Evolutionary conservation across 306 rosid species (phyloP).

Genomic region (Lathyrus sativus): DNA sequence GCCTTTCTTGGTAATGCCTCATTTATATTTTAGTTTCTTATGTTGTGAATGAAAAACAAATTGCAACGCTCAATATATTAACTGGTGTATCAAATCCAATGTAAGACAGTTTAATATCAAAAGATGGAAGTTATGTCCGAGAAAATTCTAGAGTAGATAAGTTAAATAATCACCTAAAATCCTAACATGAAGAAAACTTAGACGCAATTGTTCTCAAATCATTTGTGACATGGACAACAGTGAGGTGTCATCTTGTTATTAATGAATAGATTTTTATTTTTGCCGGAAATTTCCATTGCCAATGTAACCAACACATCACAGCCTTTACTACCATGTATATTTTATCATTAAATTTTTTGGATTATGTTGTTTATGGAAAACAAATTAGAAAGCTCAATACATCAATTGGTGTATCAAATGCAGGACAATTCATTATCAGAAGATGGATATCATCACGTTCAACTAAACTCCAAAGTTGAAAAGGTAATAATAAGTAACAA

Average conservation of each 20-base stretch:
- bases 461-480: slow-evolving; percentile 39
- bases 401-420: slow-evolving; percentile 24
- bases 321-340: no score
- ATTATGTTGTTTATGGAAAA: not conserved
- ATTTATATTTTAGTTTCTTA: slow-evolving; percentile 11
- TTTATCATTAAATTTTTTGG: slow-evolving; percentile 2
- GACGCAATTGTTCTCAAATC: not conserved
- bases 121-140: slow-evolving; percentile 22
- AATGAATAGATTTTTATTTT: not conserved
- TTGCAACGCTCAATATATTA: slow-evolving; percentile 17
- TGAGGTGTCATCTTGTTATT: not conserved
- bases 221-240: slow-evolving; percentile 8
- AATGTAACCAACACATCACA: slow-evolving; percentile 30
- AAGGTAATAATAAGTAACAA: slow-evolving; percentile 43
- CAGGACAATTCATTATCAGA: slow-evolving; percentile 43
- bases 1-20: slow-evolving; percentile 29
- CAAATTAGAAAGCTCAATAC: slow-evolving; percentile 24
- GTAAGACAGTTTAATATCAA: slow-evolving; percentile 42
- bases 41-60: slow-evolving; percentile 10
- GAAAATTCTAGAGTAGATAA: slow-evolving; percentile 38
- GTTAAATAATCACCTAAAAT: slow-evolving; percentile 37
- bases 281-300: slow-evolving; percentile 39
- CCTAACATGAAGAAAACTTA: slow-evolving; percentile 17
- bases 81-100: slow-evolving; percentile 25
- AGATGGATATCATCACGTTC: slow-evolving; percentile 17